These are phyloP conservation scores for Neobulgaria alba DNA, from an alignment of 2,329 filamentous ascomycete genomes.

Conservation along the genomic window DNA sequence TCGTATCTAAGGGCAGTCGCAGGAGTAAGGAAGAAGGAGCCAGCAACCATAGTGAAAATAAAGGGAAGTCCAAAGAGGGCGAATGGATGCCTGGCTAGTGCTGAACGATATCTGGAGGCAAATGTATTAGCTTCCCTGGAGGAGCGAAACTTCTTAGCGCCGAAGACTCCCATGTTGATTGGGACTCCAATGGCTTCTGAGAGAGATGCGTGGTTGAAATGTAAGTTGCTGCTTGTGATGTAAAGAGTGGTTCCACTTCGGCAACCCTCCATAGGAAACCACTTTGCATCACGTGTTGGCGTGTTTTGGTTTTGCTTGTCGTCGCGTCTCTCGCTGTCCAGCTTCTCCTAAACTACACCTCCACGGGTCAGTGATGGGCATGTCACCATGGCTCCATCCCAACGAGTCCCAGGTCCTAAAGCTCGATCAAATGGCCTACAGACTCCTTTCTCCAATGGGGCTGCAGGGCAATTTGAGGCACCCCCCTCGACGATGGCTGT, in stretches of 20 bases:
- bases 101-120: conserved; percentile 66
- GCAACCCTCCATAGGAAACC: background rate
- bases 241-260: conserved; percentile 5
- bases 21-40: conserved; percentile 89
- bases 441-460: conserved; percentile 14
- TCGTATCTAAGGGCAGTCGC: conserved; percentile 93
- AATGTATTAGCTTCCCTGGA: conserved; percentile 58
- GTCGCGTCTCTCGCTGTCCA: conserved; percentile 4
- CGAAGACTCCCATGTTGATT: conserved; percentile 38
- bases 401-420: conserved; percentile 7
- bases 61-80: conserved; percentile 91
- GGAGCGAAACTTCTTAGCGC: conserved; percentile 61
- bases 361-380: conserved; percentile 14
- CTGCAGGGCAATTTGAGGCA: conserved; percentile 25
- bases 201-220: background rate
- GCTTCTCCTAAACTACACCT: conserved; percentile 3
- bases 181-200: background rate
- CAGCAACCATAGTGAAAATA: conserved; percentile 78
- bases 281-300: conserved; percentile 15
- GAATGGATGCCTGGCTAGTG: conserved; percentile 75
- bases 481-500: conserved; percentile 80
- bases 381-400: conserved; percentile 19
- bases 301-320: conserved; percentile 8
- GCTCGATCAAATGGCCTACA: background rate
- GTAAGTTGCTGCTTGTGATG: background rate